phyloP scores from a whole-genome alignment of 2,329 filamentous ascomycete genomes.

The Dryadomyces sulphureus region DNA sequence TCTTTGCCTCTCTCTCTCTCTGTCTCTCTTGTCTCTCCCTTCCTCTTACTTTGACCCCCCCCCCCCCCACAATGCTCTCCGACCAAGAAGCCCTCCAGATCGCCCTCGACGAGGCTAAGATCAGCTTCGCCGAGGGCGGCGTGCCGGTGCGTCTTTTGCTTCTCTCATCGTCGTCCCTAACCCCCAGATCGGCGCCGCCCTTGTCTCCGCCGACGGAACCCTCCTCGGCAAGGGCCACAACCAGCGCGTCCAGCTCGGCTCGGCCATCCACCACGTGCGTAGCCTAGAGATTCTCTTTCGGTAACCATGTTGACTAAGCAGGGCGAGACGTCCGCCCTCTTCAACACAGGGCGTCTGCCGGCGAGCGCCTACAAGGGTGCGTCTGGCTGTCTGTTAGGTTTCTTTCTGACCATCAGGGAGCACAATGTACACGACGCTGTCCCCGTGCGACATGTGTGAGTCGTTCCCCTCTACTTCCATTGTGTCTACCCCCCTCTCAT shows the following conservation, averaged over 20 bases:
- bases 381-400: background rate
- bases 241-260: conserved; percentile 58
- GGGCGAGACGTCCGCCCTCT: conserved; percentile 58
- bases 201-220: conserved; percentile 54
- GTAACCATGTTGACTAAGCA: background rate
- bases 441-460: conserved; percentile 64
- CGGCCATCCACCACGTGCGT: conserved; percentile 59
- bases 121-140: conserved; percentile 29
- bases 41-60: background rate
- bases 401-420: conserved; percentile 25
- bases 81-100: conserved; percentile 16
- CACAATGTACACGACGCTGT: conserved; percentile 75
- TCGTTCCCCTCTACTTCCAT: too few species aligned
- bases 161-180: background rate
- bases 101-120: conserved; percentile 30
- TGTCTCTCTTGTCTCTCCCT: background rate
- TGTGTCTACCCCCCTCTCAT: too few species aligned
- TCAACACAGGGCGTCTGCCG: conserved; percentile 57
- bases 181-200: conserved; percentile 33
- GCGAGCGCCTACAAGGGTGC: conserved; percentile 44
- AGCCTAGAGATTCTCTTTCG: conserved; percentile 15
- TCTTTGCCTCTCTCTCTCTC: background rate
- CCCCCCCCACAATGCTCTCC: conserved; percentile 3
- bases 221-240: conserved; percentile 62
- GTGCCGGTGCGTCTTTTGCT: conserved; percentile 25